These are phyloP conservation scores for Fusarium proliferatum DNA, from an alignment of 2,329 filamentous ascomycete species.

Conservation along the genomic window DNA sequence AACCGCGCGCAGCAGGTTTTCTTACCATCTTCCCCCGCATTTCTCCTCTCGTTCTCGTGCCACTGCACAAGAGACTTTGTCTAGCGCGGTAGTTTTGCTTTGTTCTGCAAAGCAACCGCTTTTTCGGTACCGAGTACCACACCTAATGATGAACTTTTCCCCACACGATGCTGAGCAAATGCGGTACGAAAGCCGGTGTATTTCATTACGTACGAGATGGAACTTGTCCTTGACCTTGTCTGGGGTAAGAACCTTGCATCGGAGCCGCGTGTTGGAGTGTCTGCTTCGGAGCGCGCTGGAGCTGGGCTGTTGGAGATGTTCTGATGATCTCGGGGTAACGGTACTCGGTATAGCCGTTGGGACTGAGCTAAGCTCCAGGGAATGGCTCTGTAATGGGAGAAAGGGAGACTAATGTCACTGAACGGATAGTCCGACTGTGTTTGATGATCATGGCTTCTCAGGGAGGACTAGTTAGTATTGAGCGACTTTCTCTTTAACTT, in stretches of 20 bases:
- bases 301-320: slow-evolving; percentile 1
- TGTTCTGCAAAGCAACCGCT: background rate
- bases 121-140: slow-evolving; percentile 5
- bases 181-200: slow-evolving; percentile 10
- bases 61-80: background rate
- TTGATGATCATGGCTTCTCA: slow-evolving; percentile 9
- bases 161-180: slow-evolving; percentile 33
- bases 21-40: slow-evolving; percentile 25
- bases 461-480: background rate
- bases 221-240: background rate
- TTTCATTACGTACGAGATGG: slow-evolving; percentile 23
- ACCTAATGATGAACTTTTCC: background rate
- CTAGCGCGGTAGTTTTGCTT: slow-evolving; percentile 1
- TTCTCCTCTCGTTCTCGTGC: slow-evolving; percentile 26
- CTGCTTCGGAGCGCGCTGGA: slow-evolving; percentile 9
- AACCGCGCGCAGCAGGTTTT: background rate
- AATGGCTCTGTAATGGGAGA: background rate
- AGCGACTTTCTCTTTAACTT: background rate
- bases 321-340: background rate
- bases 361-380: background rate
- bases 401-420: background rate
- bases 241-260: slow-evolving; percentile 21
- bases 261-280: slow-evolving; percentile 18
- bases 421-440: slow-evolving; percentile 5
- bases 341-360: background rate